Evolutionary conservation across 2,329 filamentous ascomycete genomes (phyloP).

Genomic region (Fusarium fracticaudum): DNA sequence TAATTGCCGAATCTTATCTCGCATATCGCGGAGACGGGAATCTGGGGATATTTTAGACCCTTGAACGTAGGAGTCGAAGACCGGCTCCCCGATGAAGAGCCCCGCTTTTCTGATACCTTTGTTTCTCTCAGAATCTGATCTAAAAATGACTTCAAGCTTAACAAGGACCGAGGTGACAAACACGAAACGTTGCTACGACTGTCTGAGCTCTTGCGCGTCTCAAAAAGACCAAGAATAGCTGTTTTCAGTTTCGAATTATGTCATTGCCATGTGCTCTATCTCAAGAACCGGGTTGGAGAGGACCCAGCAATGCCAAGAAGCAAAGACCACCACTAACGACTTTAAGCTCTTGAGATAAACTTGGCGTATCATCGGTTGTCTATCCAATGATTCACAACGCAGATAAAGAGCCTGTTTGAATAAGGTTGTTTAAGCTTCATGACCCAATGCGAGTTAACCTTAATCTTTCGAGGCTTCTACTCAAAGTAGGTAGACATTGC

Average conservation of each 20-base stretch:
- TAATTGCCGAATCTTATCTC: constrained; percentile 1
- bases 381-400: background rate
- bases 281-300: background rate
- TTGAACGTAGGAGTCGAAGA: background rate
- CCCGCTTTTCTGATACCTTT: background rate
- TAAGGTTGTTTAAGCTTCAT: no score
- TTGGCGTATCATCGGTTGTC: background rate
- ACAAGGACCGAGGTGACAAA: background rate
- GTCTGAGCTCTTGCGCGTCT: accelerated
- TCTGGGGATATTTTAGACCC: background rate
- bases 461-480: accelerated
- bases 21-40: background rate
- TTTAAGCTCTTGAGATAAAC: constrained; percentile 8
- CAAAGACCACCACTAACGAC: background rate
- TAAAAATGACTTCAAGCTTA: background rate
- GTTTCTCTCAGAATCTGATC: background rate
- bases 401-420: background rate
- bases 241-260: background rate
- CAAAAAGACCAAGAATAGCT: background rate
- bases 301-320: background rate
- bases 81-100: background rate
- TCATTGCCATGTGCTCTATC: constrained; percentile 1
- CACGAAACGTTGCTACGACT: accelerated
- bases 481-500: no score
- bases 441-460: no score